Conservation (phyloP, 148 eudicot genomes). For the Gaultheria prostrata region DNA sequence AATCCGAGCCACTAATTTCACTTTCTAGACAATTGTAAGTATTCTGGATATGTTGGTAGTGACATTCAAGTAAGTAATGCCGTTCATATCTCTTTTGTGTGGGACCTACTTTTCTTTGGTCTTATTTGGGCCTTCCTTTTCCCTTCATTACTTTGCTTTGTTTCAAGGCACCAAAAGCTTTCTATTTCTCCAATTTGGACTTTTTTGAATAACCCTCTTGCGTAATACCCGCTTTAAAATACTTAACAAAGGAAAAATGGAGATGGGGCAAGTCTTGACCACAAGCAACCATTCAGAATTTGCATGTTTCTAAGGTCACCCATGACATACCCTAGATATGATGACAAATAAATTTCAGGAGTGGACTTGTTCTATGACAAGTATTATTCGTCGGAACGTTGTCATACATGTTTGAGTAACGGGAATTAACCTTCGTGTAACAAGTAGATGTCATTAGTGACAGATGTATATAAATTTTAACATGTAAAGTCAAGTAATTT, state of each 20-base stretch:
- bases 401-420: not conserved
- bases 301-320: not conserved
- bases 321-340: not conserved
- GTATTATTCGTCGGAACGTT: not conserved
- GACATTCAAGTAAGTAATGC: not conserved
- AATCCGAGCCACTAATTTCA: no score
- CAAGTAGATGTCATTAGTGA: not conserved
- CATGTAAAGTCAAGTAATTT: not conserved
- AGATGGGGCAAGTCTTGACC: not conserved
- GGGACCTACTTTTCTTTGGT: not conserved
- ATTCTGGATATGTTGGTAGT: no score
- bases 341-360: not conserved
- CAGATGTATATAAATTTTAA: not conserved
- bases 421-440: not conserved
- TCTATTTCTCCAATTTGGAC: conserved; percentile 10
- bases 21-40: no score
- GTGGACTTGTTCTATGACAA: not conserved
- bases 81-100: not conserved
- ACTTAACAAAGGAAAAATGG: not conserved
- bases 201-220: not conserved
- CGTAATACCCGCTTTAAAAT: not conserved
- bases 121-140: not conserved
- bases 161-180: not conserved
- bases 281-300: not conserved
- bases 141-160: not conserved